Evolutionary conservation across 192 early-diverging fungal species (phyloP).

Genomic region (Coemansia sp.): DNA sequence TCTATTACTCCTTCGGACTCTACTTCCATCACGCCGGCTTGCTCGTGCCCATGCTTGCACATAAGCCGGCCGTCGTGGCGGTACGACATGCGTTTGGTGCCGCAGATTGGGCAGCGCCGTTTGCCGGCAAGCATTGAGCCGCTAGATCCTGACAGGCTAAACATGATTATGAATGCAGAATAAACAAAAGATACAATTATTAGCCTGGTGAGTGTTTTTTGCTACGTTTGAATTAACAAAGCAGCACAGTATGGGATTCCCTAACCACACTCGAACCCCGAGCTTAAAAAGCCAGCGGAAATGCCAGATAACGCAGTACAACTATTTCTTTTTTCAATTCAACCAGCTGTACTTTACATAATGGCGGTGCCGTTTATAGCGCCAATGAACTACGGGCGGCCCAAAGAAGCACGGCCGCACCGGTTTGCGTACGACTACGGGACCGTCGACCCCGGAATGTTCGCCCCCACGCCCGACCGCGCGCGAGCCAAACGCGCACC

Average conservation of each 20-base stretch:
- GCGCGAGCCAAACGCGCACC: conserved; percentile 42
- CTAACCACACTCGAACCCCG: background rate
- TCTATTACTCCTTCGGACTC: conserved; percentile 25
- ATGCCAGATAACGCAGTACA: background rate
- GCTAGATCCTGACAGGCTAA: background rate
- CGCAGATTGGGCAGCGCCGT: conserved; percentile 39
- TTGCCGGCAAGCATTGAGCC: background rate
- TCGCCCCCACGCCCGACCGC: conserved; percentile 41
- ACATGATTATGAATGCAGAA: background rate
- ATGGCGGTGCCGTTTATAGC: conserved; percentile 48
- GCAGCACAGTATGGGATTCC: background rate
- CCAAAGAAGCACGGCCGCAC: conserved; percentile 48
- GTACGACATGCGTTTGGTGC: conserved; percentile 26
- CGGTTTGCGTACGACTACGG: conserved; percentile 54
- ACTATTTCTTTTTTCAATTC: background rate
- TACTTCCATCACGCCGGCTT: conserved; percentile 38
- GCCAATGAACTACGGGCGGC: conserved; percentile 32
- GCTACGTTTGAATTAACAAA: no score
- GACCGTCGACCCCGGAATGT: conserved; percentile 53
- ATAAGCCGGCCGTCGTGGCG: conserved; percentile 43
- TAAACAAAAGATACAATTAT: background rate
- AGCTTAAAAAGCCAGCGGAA: background rate
- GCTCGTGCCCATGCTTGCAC: conserved; percentile 47
- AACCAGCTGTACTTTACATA: conserved; percentile 2
- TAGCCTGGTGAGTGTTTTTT: no score